phyloP scores from a whole-genome alignment of 2,329 filamentous ascomycete genomes.

The Drechslera avenae region DNA sequence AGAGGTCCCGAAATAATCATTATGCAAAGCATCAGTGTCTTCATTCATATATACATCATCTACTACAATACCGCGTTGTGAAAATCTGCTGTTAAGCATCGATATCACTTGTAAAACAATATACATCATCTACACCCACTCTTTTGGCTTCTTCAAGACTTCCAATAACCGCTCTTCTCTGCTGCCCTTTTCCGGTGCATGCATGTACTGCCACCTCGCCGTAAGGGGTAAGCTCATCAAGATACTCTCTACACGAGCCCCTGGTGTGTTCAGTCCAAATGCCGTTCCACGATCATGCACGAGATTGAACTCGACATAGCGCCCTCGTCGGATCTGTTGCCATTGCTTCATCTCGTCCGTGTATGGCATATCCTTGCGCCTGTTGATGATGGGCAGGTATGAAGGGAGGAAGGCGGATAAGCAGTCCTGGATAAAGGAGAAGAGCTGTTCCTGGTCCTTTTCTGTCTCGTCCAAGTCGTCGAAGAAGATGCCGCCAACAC shows the following conservation, averaged over 20 bases:
- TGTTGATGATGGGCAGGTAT: conserved; percentile 87
- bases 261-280: conserved; percentile 92
- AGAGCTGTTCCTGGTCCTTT: conserved; percentile 85
- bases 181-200: conserved; percentile 75
- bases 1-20: no score
- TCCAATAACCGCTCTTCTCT: conserved; percentile 81
- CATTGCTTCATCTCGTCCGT: conserved; percentile 87
- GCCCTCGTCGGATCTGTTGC: conserved; percentile 93
- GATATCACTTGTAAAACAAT: no score
- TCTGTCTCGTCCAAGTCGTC: conserved; percentile 90
- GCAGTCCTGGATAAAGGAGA: conserved; percentile 85
- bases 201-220: conserved; percentile 95
- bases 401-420: conserved; percentile 86
- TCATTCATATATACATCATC: background rate
- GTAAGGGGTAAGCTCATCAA: conserved; percentile 95
- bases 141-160: conserved; percentile 65
- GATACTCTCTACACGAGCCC: conserved; percentile 92
- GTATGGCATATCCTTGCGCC: conserved; percentile 89
- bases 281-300: conserved; percentile 94
- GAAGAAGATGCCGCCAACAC: conserved; percentile 97
- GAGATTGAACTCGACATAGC: conserved; percentile 98
- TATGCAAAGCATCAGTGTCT: background rate
- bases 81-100: no score
- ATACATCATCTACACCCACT: conserved; percentile 58
- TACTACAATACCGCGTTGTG: no score